Percentiles rank a stretch among this genome's conserved stretches.
These are phyloP conservation scores for Sugiyamaella paludigena DNA, from an alignment of 1,139 yeast genomes.

Conservation along the genomic window DNA sequence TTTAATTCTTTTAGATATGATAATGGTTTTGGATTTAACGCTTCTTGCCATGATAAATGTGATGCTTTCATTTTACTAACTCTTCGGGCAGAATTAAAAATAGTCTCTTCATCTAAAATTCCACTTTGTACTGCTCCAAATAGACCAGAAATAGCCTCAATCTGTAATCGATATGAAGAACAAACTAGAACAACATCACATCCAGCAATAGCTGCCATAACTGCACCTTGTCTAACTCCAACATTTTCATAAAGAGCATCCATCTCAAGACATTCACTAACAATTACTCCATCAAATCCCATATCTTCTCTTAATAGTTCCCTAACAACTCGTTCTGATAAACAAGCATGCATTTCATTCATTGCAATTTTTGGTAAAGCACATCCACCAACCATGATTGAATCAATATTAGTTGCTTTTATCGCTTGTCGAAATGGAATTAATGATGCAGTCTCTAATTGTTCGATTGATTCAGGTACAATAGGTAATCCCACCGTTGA, in stretches of 20 bases:
- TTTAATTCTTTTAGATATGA: slow-evolving; percentile 40
- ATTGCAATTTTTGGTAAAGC: slow-evolving; percentile 64
- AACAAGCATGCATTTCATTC: slow-evolving; percentile 62
- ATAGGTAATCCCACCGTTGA: slow-evolving; percentile 57
- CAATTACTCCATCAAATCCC: slow-evolving; percentile 58
- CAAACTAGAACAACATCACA: slow-evolving; percentile 67
- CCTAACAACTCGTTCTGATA: slow-evolving; percentile 56
- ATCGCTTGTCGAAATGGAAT: slow-evolving; percentile 55
- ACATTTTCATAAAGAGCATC: slow-evolving; percentile 61
- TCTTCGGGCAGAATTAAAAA: slow-evolving; percentile 45
- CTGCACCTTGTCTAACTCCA: slow-evolving; percentile 66
- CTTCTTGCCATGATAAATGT: slow-evolving; percentile 49
- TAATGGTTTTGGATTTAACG: slow-evolving; percentile 39
- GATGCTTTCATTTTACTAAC: slow-evolving; percentile 47
- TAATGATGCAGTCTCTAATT: slow-evolving; percentile 50
- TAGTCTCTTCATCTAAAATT: slow-evolving; percentile 49
- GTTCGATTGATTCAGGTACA: slow-evolving; percentile 56
- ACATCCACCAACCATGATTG: slow-evolving; percentile 64
- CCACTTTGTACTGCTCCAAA: slow-evolving; percentile 55
- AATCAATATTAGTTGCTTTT: slow-evolving; percentile 44
- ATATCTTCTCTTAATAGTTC: slow-evolving; percentile 53
- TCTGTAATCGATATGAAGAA: slow-evolving; percentile 54
- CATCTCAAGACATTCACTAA: slow-evolving; percentile 65
- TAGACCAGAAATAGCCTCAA: slow-evolving; percentile 57
- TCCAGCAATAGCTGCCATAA: slow-evolving; percentile 60